These are phyloP conservation scores for Torulaspora globosa DNA, from an alignment of 1,139 yeast species.

Conservation along the genomic window DNA sequence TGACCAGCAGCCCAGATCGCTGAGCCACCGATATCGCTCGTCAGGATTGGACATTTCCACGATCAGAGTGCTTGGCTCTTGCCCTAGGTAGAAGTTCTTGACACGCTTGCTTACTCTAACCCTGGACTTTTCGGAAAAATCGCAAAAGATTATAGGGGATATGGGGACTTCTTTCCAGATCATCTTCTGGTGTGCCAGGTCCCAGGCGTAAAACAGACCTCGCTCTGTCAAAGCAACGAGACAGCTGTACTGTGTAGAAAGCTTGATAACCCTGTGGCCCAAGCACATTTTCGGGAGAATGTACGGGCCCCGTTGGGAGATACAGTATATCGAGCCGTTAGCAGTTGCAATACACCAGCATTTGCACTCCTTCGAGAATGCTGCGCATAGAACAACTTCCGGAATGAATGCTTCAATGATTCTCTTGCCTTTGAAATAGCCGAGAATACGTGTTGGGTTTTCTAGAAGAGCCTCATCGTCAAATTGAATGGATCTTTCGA, in stretches of 20 bases:
- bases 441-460: constrained; percentile 49
- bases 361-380: constrained; percentile 31
- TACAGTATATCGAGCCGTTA: constrained; percentile 29
- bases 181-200: constrained; percentile 20
- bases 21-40: constrained; percentile 21
- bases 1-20: constrained; percentile 31
- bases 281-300: constrained; percentile 30
- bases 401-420: constrained; percentile 49
- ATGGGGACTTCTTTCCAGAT: constrained; percentile 30
- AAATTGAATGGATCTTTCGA: constrained; percentile 35
- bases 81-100: constrained; percentile 15
- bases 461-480: constrained; percentile 36
- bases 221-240: constrained; percentile 32
- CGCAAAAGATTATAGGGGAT: constrained; percentile 29
- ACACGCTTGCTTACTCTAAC: constrained; percentile 29
- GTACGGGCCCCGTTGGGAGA: constrained; percentile 28
- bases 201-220: constrained; percentile 35
- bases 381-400: constrained; percentile 43
- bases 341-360: constrained; percentile 36
- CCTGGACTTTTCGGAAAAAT: constrained; percentile 28
- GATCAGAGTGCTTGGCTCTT: constrained; percentile 14
- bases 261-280: constrained; percentile 34
- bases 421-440: constrained; percentile 42
- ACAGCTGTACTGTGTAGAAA: constrained; percentile 20
- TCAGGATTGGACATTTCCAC: constrained; percentile 20